A percentile compares a stretch with the other conserved stretches of the same genome.
phyloP scores from a whole-genome alignment of 2,329 filamentous ascomycete species.

The Aspergillus carbonarius region DNA sequence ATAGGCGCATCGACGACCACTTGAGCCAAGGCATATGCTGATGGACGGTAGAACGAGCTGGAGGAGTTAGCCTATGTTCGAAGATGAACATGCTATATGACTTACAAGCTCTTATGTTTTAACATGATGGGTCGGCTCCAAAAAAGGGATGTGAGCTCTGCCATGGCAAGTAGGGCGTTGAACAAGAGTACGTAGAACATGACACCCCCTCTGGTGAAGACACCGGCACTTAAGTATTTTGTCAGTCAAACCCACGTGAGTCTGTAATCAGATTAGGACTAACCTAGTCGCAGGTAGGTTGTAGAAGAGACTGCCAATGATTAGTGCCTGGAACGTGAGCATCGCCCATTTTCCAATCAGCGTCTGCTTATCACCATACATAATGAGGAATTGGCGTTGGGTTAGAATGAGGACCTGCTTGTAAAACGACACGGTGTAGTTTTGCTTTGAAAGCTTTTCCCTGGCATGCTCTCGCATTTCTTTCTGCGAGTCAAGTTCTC shows the following conservation, averaged over 20 bases:
- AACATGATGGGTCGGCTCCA: conserved; percentile 63
- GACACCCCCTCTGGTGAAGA: conserved; percentile 61
- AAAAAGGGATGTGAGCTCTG: conserved; percentile 62
- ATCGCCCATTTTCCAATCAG: conserved; percentile 54
- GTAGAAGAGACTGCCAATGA: conserved; percentile 54
- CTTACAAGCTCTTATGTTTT: conserved; percentile 66
- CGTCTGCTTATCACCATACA: conserved; percentile 54
- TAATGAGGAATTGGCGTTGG: conserved; percentile 55
- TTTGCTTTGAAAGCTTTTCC: conserved; percentile 48
- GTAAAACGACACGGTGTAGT: conserved; percentile 53
- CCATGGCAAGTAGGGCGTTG: conserved; percentile 61
- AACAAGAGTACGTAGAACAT: conserved; percentile 64
- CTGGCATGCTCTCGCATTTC: conserved; percentile 42
- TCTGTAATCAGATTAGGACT: background rate
- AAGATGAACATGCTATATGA: background rate
- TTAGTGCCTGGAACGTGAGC: conserved; percentile 46
- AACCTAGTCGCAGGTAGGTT: conserved; percentile 52
- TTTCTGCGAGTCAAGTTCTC: conserved; percentile 43
- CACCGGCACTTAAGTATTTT: conserved; percentile 43
- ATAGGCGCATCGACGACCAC: conserved; percentile 59
- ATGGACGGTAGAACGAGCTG: conserved; percentile 63
- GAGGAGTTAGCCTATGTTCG: conserved; percentile 8
- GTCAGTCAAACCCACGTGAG: background rate
- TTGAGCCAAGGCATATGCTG: conserved; percentile 60
- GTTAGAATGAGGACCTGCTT: conserved; percentile 55